Evolutionary conservation across 2,329 filamentous ascomycete species (phyloP), one percentile per base, ranked within the genome.

Genomic region (Penicillium brasilianum): DNA sequence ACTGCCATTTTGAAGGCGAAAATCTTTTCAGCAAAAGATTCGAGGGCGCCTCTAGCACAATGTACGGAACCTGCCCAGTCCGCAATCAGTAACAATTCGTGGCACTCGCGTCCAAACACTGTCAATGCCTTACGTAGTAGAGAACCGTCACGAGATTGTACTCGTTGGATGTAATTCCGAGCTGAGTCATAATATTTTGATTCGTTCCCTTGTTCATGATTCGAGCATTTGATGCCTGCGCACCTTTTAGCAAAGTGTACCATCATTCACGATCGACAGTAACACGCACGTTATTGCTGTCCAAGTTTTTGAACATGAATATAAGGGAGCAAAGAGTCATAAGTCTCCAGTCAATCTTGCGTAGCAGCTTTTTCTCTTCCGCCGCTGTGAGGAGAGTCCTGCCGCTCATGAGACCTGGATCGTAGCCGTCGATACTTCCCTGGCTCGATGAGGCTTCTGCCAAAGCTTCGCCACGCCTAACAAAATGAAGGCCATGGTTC

Each of bases 351-450:
- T 82, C 79, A 22, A 82, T 76, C 11, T 76, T 72, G 14, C 78
- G 72, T 48, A 83, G 69, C 11, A 83, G 65, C 58, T 73, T 81
- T 63, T 77, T 82, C 61, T 83, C 81, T 60, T 83, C 81, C 4
- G 76, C 77, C 0, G 73, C 72, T 4, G 72, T 79, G 11, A 80
- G 62, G 8, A 73, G 55, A 14, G 70, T 69, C 48, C 74, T 67
- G 2, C 65, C 74, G 32, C 66, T 60, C 73, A 76, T 77, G n/a
- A 65, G 62, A 6, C 71, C 67, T 0, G 72, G 66, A 52, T 76
- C 69, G 48, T 73, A 76, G 10, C 74, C 74, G 13, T 63, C 43
- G 4, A 67, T 72, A 41, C 50, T 65, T 50, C 65, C 64, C 43
- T 60, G 58, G 9, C 25, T 60, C 4, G 55, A 62, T 4, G 57